Conservation (phyloP, 495 filamentous ascomycete species). For the Talaromyces nanjingensis region DNA sequence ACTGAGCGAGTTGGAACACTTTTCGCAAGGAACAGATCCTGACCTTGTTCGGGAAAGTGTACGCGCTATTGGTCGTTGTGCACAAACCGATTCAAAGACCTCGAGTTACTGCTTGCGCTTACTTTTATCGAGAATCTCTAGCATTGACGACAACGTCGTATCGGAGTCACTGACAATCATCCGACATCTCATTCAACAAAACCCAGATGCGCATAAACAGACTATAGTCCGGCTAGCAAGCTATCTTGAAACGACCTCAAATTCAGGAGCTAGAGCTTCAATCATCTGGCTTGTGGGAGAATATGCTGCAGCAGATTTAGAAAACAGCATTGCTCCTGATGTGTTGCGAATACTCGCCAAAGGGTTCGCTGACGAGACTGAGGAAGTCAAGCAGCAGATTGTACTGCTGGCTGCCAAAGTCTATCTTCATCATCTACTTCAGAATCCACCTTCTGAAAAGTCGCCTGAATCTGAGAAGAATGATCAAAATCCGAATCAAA, state of each 20-base stretch:
- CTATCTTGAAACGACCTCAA: conserved; percentile 76
- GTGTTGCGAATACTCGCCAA: conserved; percentile 85
- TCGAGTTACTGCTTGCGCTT: conserved; percentile 72
- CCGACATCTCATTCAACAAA: conserved; percentile 88
- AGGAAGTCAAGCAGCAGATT: conserved; percentile 83
- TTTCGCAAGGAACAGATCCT: conserved; percentile 69
- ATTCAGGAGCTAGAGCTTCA: conserved; percentile 78
- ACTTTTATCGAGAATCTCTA: conserved; percentile 76
- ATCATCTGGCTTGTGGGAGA: conserved; percentile 98
- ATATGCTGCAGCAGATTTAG: conserved; percentile 69
- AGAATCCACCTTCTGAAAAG: conserved; percentile 23
- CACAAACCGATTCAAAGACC: conserved; percentile 64
- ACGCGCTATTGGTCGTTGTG: conserved; percentile 85
- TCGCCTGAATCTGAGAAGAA: background rate
- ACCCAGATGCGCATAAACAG: conserved; percentile 63
- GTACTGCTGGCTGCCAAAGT: conserved; percentile 89
- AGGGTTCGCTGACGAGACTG: conserved; percentile 74
- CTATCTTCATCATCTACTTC: conserved; percentile 72
- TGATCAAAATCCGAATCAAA: conserved; percentile 14
- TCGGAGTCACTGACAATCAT: conserved; percentile 90
- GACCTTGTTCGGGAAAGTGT: conserved; percentile 81
- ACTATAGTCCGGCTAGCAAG: conserved; percentile 91
- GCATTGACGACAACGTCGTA: conserved; percentile 75
- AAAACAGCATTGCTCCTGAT: conserved; percentile 85
- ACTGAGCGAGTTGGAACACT: conserved; percentile 87